Base-by-base conservation (phyloP, 1,284 basidiomycete species). In the Psilocybe mexicana region DNA sequence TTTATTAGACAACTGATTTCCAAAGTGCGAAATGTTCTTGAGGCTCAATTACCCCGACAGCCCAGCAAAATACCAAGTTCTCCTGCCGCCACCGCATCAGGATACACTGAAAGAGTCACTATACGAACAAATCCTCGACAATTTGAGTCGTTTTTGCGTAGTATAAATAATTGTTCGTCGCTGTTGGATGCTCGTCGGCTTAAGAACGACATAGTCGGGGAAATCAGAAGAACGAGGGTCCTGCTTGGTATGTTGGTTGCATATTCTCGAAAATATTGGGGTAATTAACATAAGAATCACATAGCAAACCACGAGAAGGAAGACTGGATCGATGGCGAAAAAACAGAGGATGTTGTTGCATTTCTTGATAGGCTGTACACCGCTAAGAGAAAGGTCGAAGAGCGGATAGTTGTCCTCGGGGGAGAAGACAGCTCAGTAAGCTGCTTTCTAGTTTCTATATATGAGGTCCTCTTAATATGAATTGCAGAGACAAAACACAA, bases 281-380 rank as follows among this genome's bases (percentile, higher is more conserved):
- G 4, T 8, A 58, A 36, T 36, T 35, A n/a, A 42, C 12, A 43
- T 11, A 55, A 43, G 55, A 45, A 57, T 38, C 24, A 6, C 46
- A 30, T 55, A 90, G 90, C 88, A 11, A 88, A 87, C 66, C 89
- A 93, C 61, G 87, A 91, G 64, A 92, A 90, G 61, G 89, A 92
- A 25, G 90, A 92, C 48, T 90, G 88, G 87, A 92, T 92, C 61
- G 85, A 89, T 59, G 89, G 88, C 3, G 85, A 91, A 70, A 87
- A 85, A 70, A 92, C 91, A 0, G 91, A 93, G 65, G 88, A 90
- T 62, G 83, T 93, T 1, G 88, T 92, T 33, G 92, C 91, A 3
- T 96, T 95, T 68, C 80, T 97, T 24, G 92, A 94, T 62, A 80
- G 95, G 40, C 78, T 98, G 6, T 93, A 95, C 63, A 90, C 87